Base-by-base conservation (phyloP, 371 early-diverging fungal genomes). In the Zopfochytrium polystomum region DNA sequence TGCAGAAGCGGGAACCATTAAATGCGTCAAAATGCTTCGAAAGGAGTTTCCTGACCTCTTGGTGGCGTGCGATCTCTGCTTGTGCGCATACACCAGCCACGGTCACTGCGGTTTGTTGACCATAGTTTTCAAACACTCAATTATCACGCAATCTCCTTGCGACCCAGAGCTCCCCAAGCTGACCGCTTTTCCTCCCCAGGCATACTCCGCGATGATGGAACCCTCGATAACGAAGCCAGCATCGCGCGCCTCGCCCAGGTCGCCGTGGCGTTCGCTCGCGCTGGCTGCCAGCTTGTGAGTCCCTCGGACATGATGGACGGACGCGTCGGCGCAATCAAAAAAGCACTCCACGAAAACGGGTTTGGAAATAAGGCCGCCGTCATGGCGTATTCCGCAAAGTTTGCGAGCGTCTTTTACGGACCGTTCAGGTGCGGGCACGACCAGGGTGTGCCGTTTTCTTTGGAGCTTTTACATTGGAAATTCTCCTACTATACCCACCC, bases 221-320 rank as follows among this genome's bases (percentile, higher is more conserved):
- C 85, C 11, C 78, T 97, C 38, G 75, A 95, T 74, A 95, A 95
- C 76, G 73, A 71, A 3, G 76, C 78, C 9, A 87, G 87, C 44
- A 85, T 92, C 54, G 70, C 86, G 52, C 84, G 95, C 22, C 55
- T 97, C 38, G 93, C 92, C 1, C 83, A 92, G 53, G 90, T 96
- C 0, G 85, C 93, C 6, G 76, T 93, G 31, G 82, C 79, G 44
- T 96, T 94, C 74, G 96, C 95, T 13, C 75, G 85, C 33, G 95
- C 95, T 0, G 74, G 76, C 1, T 76, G 77, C 43, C 91, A 96
- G 33, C 81, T 91, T 58, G 86, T 97, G 3, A 90, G 95, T 1
- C 98, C 98, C 4, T 90, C 90, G 3, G 98, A 98, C 68, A 98
- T 98, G 98, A 96, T 95, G 95, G 96, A 96, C 60, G 93, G 93